Conservation (phyloP, 192 early-diverging fungal species). For the Backusella psychrophila region DNA sequence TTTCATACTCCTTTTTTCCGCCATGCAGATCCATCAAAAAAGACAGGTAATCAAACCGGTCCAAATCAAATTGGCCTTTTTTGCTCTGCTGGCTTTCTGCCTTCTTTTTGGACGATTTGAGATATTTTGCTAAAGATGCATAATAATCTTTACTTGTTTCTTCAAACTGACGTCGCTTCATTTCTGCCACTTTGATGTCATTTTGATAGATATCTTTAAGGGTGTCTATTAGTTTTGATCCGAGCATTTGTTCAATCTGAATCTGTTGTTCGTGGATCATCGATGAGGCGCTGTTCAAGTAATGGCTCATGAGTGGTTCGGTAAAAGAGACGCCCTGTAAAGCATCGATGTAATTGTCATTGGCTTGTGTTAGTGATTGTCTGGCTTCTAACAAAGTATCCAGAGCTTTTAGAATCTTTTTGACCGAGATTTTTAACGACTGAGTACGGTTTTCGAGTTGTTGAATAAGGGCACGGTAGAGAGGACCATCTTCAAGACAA, state of each 20-base stretch:
- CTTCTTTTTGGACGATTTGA: constrained; percentile 34
- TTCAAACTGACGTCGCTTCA: constrained; percentile 48
- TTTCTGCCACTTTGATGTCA: constrained; percentile 60
- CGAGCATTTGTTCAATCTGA: neutral
- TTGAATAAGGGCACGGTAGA: constrained; percentile 57
- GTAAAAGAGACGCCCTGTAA: constrained; percentile 37
- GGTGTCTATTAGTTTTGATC: constrained; percentile 42
- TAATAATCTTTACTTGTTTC: constrained; percentile 35
- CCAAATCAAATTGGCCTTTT: constrained; percentile 61
- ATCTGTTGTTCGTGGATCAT: constrained; percentile 10
- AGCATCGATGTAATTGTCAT: constrained; percentile 43
- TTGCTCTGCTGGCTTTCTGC: constrained; percentile 33
- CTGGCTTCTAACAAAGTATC: constrained; percentile 43
- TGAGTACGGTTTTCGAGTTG: constrained; percentile 57
- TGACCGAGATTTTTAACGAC: constrained; percentile 48
- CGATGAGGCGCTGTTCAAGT: constrained; percentile 13
- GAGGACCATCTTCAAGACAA: constrained; percentile 51
- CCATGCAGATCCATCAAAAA: constrained; percentile 55
- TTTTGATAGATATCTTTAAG: constrained; percentile 49
- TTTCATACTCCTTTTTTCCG: constrained; percentile 55
- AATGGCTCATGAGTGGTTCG: constrained; percentile 32
- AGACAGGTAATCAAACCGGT: constrained; percentile 55
- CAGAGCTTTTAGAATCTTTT: constrained; percentile 53
- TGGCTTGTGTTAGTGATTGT: constrained; percentile 37
- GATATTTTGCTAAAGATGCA: constrained; percentile 47